Evolutionary conservation across 306 rosid species (phyloP).

Genomic region (Cicer chorassanicum): DNA sequence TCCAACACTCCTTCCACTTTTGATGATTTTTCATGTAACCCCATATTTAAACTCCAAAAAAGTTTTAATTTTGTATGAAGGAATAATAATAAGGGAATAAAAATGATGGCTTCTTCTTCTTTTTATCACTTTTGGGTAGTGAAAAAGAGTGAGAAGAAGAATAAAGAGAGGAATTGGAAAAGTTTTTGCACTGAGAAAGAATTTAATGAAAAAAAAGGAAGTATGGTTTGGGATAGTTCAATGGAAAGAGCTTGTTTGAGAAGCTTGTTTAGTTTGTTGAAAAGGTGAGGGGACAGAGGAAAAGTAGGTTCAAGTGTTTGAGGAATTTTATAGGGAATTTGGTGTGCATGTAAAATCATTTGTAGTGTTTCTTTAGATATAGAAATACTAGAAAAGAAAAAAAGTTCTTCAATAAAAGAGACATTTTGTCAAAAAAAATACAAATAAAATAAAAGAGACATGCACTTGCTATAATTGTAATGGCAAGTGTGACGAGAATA

Average conservation of each 20-base stretch:
- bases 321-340: conserved; percentile 36
- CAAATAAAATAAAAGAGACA: not conserved
- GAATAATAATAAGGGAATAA: conserved; percentile 49
- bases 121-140: conserved; percentile 51
- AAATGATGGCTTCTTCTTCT: not conserved
- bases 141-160: conserved; percentile 47
- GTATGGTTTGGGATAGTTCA: conserved; percentile 28
- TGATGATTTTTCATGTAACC: conserved; percentile 56
- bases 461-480: not conserved
- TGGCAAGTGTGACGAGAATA: too few relatives aligned
- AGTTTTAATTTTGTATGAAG: conserved; percentile 22
- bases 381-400: not conserved
- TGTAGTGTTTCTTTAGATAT: not conserved
- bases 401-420: not conserved
- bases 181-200: conserved; percentile 44
- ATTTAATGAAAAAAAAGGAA: conserved; percentile 14
- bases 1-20: conserved; percentile 52
- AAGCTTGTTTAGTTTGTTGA: conserved; percentile 33
- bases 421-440: not conserved
- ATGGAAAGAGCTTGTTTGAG: conserved; percentile 39
- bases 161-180: conserved; percentile 42
- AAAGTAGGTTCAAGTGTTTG: conserved; percentile 32
- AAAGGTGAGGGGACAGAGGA: conserved; percentile 44
- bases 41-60: conserved; percentile 57
- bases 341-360: conserved; percentile 8